phyloP scores from a whole-genome alignment of 306 rosid genomes.

The Oxytropis ochrocephala region DNA sequence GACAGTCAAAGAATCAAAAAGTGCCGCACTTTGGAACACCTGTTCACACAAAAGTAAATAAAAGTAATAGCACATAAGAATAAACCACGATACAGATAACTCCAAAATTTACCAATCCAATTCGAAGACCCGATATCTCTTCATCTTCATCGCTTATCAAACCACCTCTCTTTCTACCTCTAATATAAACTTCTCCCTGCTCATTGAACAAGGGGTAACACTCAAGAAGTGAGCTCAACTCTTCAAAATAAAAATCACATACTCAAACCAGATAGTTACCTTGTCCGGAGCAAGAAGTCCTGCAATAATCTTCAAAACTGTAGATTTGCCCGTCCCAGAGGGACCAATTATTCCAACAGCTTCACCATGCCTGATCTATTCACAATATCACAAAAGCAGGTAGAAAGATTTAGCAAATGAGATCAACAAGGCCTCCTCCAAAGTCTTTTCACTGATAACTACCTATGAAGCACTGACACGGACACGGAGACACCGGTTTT shows the following conservation, averaged over 20 bases:
- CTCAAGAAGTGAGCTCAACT: neutral
- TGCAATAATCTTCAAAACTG: conserved; percentile 82
- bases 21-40: conserved; percentile 99
- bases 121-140: conserved; percentile 81
- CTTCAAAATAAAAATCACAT: conserved; percentile 4
- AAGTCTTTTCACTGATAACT: neutral
- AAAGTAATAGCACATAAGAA: neutral
- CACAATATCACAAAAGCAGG: neutral
- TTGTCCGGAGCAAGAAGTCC: conserved; percentile 94
- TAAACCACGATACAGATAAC: neutral
- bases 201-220: conserved; percentile 11
- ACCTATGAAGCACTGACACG: too few species aligned
- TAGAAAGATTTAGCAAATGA: neutral
- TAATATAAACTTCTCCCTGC: conserved; percentile 92
- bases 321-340: conserved; percentile 97
- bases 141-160: conserved; percentile 87
- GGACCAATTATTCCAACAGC: conserved; percentile 99
- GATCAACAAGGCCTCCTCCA: neutral
- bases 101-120: conserved; percentile 68
- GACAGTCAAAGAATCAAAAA: conserved; percentile 92
- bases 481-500: too few species aligned
- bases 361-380: conserved; percentile 94
- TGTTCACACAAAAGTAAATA: conserved; percentile 23
- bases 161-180: conserved; percentile 81
- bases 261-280: conserved; percentile 31